Percentiles rank a stretch among this genome's conserved stretches.
Conservation (phyloP, 2,329 filamentous ascomycete genomes). For the Fusarium aywerte region DNA sequence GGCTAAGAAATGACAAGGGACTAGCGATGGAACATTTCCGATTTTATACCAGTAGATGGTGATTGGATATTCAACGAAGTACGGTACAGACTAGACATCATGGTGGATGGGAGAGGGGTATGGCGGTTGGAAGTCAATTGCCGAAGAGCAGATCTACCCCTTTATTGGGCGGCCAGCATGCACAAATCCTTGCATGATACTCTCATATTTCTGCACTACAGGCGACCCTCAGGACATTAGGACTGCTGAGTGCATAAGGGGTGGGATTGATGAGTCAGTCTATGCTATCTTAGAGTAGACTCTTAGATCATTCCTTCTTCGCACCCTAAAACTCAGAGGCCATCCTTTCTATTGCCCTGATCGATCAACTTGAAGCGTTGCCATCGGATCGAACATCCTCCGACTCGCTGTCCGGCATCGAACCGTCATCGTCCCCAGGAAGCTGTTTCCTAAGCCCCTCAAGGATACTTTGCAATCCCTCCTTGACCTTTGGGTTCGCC, state of each 20-base stretch:
- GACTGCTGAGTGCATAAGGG: no score
- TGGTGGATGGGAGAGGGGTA: neutral
- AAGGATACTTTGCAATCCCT: conserved; percentile 20
- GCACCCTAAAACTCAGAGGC: no score
- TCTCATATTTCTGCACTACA: no score
- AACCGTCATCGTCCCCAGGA: neutral
- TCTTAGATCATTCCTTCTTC: no score
- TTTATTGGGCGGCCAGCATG: neutral
- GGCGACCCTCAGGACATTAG: no score
- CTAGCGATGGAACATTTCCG: neutral
- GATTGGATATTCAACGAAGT: neutral
- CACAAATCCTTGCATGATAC: no score
- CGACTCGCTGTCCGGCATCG: neutral
- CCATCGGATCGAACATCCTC: neutral
- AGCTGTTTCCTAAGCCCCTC: conserved; percentile 25
- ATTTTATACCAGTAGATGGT: no score
- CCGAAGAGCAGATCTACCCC: neutral
- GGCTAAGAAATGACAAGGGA: neutral
- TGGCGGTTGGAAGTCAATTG: neutral
- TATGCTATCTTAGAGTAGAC: no score
- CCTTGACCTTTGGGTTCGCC: conserved; percentile 20
- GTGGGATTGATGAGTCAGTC: no score
- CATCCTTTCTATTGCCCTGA: no score
- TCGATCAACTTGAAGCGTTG: neutral
- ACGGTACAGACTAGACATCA: no score